These are phyloP conservation scores for Mycena belliarum DNA, from an alignment of 768 basidiomycete species.

Conservation along the genomic window DNA sequence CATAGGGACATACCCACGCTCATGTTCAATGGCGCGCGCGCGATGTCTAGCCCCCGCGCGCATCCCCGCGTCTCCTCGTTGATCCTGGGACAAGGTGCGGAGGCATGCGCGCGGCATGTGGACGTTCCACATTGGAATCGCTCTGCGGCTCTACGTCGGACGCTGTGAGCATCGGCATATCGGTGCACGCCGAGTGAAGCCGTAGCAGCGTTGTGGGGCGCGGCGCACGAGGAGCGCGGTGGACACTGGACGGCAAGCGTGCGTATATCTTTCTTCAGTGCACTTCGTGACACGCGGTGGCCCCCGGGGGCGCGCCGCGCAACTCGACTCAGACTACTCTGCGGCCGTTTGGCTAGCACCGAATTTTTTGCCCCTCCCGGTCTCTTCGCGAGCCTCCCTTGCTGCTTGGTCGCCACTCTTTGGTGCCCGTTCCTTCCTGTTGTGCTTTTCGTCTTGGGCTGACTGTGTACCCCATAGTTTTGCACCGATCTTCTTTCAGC, in stretches of 20 bases:
- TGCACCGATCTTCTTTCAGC: too few species aligned
- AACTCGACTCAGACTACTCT: constrained; percentile 12
- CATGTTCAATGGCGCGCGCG: too few species aligned
- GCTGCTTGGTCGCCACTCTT: too few species aligned
- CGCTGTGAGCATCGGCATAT: too few species aligned
- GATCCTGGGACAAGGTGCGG: too few species aligned
- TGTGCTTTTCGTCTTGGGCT: too few species aligned
- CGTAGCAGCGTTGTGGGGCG: not conserved
- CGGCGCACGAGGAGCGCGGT: not conserved
- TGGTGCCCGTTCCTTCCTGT: too few species aligned
- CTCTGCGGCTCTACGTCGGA: not conserved
- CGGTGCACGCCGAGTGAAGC: not conserved
- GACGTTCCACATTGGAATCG: not conserved
- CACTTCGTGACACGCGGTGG: not conserved
- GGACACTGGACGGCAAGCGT: not conserved
- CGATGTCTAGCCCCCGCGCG: too few species aligned
- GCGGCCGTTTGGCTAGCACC: constrained; percentile 4
- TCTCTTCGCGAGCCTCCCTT: not conserved
- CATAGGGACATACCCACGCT: too few species aligned
- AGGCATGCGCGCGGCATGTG: too few species aligned
- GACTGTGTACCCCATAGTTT: too few species aligned
- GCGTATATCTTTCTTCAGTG: not conserved
- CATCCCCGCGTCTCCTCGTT: too few species aligned
- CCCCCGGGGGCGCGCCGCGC: not conserved
- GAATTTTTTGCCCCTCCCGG: constrained; percentile 1